Base-by-base conservation (phyloP, 2,329 filamentous ascomycete species). In the Talaromyces sp. region DNA sequence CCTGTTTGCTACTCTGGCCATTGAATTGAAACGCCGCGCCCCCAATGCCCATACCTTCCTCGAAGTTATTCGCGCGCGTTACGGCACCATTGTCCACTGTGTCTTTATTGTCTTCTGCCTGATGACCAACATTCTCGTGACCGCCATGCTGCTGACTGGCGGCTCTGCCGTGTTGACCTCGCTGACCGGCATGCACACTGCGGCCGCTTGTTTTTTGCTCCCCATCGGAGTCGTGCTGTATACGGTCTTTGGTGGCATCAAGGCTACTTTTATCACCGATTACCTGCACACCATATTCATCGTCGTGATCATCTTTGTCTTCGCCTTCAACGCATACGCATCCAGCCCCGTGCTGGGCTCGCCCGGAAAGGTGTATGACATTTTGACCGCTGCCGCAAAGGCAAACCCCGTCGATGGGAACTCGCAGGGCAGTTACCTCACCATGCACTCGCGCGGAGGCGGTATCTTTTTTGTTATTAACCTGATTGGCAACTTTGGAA, bases 401-500 rank as follows among this genome's bases (percentile, higher is more conserved):
- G 74, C 77, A 5, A 90, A 95, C 66, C 92, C 92, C 0, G 89
- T 96, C 1, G 83, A 84, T 0, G 92, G 92, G 9, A 96, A 96
- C 72, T 83, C 87, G 0, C 84, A 86, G 8, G 92, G 92, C 15
- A 92, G 88, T 69, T 96, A 96, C 68, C 78, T 96, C 17, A 96
- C 92, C 0, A 96, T 96, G 92, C 81, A 84, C 61, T 92, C 88
- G 1, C 85, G 84, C 62, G 88, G 93, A 68, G 92, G 92, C 5
- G 90, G 85, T 47, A 90, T 95, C 61, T 96, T 96, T 81, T 96
- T 96, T 75, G 87, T 96, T 42, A 96, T 96, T 77, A 96, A 96
- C 75, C 88, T 91, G 55, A 88, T 93, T 39, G 91, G 91, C 47
- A 93, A 93, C 76, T 95, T 93, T 63, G 88, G 81, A 6, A 92